A percentile compares a stretch with the other conserved stretches of the same genome.
phyloP scores from a whole-genome alignment of 1,284 basidiomycete genomes.

The Apiotrichum brassicae region DNA sequence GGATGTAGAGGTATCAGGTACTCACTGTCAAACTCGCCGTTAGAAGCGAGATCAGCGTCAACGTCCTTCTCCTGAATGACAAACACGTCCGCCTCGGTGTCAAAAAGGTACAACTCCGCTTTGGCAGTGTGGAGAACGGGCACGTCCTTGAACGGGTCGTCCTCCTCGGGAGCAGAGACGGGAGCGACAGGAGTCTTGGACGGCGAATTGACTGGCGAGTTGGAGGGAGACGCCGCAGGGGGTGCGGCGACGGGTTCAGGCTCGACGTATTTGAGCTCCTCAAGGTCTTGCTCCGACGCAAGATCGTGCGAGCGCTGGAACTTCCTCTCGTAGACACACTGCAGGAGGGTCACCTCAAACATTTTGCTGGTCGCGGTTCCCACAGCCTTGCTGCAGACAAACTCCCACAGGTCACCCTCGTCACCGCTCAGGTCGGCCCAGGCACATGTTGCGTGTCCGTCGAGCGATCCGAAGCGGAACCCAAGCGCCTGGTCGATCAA shows the following conservation, averaged over 20 bases:
- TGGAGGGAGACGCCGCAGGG: neutral
- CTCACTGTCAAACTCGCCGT: conserved; percentile 50
- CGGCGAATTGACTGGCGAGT: neutral
- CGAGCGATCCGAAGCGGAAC: conserved; percentile 68
- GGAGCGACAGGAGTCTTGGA: neutral
- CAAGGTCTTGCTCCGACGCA: conserved; percentile 60
- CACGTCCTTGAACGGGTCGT: conserved; percentile 45
- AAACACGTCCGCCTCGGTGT: conserved; percentile 63
- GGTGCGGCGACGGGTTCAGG: conserved; percentile 1
- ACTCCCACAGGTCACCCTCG: conserved; percentile 47
- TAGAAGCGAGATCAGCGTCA: conserved; percentile 61
- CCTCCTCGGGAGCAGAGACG: conserved; percentile 4
- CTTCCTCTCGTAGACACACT: conserved; percentile 87
- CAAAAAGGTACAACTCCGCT: conserved; percentile 63
- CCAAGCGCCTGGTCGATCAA: conserved; percentile 82
- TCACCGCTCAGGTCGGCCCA: conserved; percentile 73
- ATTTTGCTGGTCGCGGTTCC: conserved; percentile 76
- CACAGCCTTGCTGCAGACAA: conserved; percentile 50
- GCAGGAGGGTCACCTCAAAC: conserved; percentile 88
- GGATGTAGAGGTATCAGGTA: neutral
- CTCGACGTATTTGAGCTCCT: conserved; percentile 58
- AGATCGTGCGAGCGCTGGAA: conserved; percentile 65
- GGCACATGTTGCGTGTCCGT: conserved; percentile 73
- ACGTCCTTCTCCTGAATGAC: conserved; percentile 63
- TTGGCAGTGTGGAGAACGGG: conserved; percentile 40